Conservation (phyloP, 148 eudicot species). For the Diospyros lotus region DNA sequence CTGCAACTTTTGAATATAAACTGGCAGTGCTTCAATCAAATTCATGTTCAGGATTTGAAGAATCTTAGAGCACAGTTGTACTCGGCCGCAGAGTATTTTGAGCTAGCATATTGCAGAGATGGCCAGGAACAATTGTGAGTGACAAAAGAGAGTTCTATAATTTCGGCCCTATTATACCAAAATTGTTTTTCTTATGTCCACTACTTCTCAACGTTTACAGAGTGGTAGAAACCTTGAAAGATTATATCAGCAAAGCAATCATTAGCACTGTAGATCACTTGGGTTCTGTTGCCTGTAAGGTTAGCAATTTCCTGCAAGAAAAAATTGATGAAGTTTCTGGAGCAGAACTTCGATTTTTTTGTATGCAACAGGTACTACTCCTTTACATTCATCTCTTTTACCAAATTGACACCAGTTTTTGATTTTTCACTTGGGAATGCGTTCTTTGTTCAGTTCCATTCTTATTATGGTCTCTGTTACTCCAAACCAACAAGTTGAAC, state of each 20-base stretch:
- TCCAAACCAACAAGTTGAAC: not conserved
- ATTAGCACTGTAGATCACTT: conserved; percentile 45
- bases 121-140: conserved; percentile 39
- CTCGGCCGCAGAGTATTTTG: conserved; percentile 52
- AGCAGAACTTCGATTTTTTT: conserved; percentile 27
- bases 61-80: conserved; percentile 36
- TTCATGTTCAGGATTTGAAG: conserved; percentile 37
- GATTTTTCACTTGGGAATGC: not conserved
- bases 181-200: not conserved
- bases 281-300: conserved; percentile 41
- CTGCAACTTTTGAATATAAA: too few species aligned
- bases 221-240: conserved; percentile 37
- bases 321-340: conserved; percentile 29
- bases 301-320: conserved; percentile 44
- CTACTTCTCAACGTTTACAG: conserved; percentile 15
- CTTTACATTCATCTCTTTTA: not conserved
- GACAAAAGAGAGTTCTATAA: not conserved
- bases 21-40: not conserved
- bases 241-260: conserved; percentile 36
- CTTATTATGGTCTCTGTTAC: too few species aligned
- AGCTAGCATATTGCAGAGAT: conserved; percentile 28
- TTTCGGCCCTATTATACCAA: not conserved
- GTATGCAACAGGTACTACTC: conserved; percentile 40
- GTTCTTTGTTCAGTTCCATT: not conserved
- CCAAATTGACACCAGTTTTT: not conserved